Evolutionary conservation across 2,329 filamentous ascomycete species (phyloP), one percentile per base, ranked within the genome.

Genomic region (Ophiosphaerella narmari): DNA sequence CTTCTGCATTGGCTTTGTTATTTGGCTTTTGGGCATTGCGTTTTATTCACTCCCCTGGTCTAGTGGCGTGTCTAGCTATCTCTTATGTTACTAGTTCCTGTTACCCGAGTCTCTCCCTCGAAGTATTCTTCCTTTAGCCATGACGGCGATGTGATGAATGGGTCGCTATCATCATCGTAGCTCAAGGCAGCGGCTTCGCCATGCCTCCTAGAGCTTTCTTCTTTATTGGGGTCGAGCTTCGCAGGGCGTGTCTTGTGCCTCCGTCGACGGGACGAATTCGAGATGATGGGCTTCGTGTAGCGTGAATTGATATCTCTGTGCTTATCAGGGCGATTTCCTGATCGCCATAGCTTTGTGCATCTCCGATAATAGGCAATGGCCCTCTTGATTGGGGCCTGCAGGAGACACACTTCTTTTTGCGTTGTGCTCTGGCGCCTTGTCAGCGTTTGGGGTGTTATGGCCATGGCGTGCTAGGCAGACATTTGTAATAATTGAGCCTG

Each of bases 111-210:
- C 16, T 43, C 50, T 4, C 23, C 36, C n/a, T 14, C 29, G 2
- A 36, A 40, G 36, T 36, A 46, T 26, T 46, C 41, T n/a, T 33
- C 46, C 29, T 49, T 53, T 14, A 53, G 16, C 50, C 50, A 53
- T 7, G 42, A 49, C 11, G 50, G 50, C 12, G 50, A 53, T 7
- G 50, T 53, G 38, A 53, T 53, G 29, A 53, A 53, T 1, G 50
- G 50, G 38, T 53, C 50, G 13, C 26, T 39, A 26, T 39, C 49
- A 21, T 39, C 24, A 7, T 38, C 32, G 16, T 39, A 33, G 12
- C 23, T 23, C 7, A 26, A 37, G 2, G 12, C 16, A 18, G 26
- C 14, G 9, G 34, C 16, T 16, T 24, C 14, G 13, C 33, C 7
- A 11, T 46, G 33, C 16, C 38, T 24, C 14, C 35, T 39, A 9